These are phyloP conservation scores for Sutorius eximius DNA, from an alignment of 1,284 basidiomycete genomes.

Conservation along the genomic window DNA sequence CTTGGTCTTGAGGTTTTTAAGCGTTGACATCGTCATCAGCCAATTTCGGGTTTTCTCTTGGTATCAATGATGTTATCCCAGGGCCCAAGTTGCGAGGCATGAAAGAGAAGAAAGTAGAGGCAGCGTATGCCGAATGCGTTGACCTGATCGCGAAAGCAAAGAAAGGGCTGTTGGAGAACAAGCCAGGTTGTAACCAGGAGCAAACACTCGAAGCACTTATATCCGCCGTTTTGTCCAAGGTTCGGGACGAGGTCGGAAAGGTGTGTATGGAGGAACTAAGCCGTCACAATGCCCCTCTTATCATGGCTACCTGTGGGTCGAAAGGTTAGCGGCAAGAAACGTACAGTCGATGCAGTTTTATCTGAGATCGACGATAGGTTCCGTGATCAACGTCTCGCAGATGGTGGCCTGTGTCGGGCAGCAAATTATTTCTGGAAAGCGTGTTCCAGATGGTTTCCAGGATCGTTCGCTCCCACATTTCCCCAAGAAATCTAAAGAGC, in stretches of 20 bases:
- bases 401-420: conserved; percentile 99
- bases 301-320: conserved; percentile 99
- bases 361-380: conserved; percentile 55
- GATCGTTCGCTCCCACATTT: conserved; percentile 99
- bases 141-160: conserved; percentile 89
- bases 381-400: conserved; percentile 98
- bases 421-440: conserved; percentile 97
- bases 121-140: conserved; percentile 87
- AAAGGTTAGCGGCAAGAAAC: conserved; percentile 63
- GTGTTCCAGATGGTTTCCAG: conserved; percentile 99
- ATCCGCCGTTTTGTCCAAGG: conserved; percentile 90
- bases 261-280: conserved; percentile 98
- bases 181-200: conserved; percentile 95
- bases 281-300: conserved; percentile 93
- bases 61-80: conserved; percentile 98
- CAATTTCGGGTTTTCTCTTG: conserved; percentile 97
- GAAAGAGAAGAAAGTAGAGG: conserved; percentile 88
- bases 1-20: not conserved
- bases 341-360: not conserved
- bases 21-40: conserved; percentile 46
- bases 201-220: conserved; percentile 96
- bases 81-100: conserved; percentile 77
- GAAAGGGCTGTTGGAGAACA: conserved; percentile 91
- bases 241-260: conserved; percentile 94
- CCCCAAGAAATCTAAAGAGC: conserved; percentile 95